Conservation (phyloP, 2,329 filamentous ascomycete species). For the Hysterium pulicare region DNA sequence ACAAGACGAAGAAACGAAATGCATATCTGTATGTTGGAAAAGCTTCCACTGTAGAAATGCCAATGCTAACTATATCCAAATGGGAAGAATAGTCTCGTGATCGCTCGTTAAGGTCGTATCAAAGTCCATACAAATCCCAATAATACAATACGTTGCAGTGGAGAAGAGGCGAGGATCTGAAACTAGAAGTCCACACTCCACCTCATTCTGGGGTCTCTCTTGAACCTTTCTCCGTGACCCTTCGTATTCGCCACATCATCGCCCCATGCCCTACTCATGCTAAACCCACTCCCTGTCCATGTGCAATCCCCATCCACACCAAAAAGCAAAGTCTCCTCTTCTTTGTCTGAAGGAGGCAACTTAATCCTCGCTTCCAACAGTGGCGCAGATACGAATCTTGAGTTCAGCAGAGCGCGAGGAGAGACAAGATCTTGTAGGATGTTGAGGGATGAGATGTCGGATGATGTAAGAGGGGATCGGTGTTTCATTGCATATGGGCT, state of each 20-base stretch:
- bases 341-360: constrained; percentile 28
- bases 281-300: constrained; percentile 19
- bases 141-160: too few species aligned
- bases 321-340: constrained; percentile 22
- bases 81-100: too few species aligned
- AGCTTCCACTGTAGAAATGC: too few species aligned
- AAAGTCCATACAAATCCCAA: too few species aligned
- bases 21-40: too few species aligned
- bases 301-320: constrained; percentile 5
- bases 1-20: too few species aligned
- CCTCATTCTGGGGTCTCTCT: constrained; percentile 34
- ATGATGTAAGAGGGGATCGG: constrained; percentile 27
- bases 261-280: constrained; percentile 17
- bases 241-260: constrained; percentile 15
- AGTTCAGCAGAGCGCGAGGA: constrained; percentile 29
- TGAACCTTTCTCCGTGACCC: constrained; percentile 25
- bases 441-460: constrained; percentile 38
- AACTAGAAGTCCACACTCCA: constrained; percentile 47
- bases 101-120: too few species aligned
- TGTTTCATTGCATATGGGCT: constrained; percentile 18
- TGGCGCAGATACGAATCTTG: constrained; percentile 36
- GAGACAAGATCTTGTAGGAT: constrained; percentile 39
- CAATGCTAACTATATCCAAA: too few species aligned
- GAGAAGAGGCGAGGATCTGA: too few species aligned
- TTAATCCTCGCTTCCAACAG: constrained; percentile 36